Evolutionary conservation across 2,329 filamentous ascomycete species (phyloP).

Genomic region (Cercospora sp.): DNA sequence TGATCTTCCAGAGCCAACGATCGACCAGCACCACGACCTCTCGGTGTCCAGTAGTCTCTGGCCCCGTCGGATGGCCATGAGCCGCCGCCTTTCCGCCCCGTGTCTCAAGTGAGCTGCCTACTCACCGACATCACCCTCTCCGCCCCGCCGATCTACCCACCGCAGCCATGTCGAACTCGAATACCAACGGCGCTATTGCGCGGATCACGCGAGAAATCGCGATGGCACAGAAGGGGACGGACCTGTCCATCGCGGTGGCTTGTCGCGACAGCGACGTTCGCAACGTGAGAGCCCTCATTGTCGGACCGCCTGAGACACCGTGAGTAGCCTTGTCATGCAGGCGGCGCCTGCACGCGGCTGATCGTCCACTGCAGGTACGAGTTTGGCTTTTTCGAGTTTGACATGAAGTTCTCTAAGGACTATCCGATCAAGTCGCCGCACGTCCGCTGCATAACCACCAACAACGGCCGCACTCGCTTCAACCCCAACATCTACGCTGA

Average conservation of each 20-base stretch:
- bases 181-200: slow-evolving; percentile 35
- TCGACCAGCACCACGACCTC: not conserved
- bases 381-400: slow-evolving; percentile 93
- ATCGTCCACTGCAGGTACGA: slow-evolving; percentile 61
- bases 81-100: not conserved
- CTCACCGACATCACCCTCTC: not conserved
- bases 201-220: slow-evolving; percentile 68
- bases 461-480: slow-evolving; percentile 83
- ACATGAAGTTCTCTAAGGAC: slow-evolving; percentile 56
- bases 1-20: not conserved
- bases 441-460: slow-evolving; percentile 76
- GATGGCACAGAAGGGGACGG: slow-evolving; percentile 78
- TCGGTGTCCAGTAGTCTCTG: not conserved
- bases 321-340: slow-evolving; percentile 40
- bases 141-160: not conserved
- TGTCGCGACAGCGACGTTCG: slow-evolving; percentile 87
- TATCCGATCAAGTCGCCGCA: slow-evolving; percentile 70
- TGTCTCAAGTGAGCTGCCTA: not conserved
- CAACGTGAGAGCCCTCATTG: slow-evolving; percentile 81
- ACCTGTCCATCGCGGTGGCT: slow-evolving; percentile 84
- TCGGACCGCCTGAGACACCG: slow-evolving; percentile 82
- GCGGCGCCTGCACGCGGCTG: not conserved
- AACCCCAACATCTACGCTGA: slow-evolving; percentile 94
- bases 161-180: slow-evolving; percentile 30
- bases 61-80: not conserved